Evolutionary conservation across 106 monocot genomes (phyloP).

Genomic region (Posidonia australis): DNA sequence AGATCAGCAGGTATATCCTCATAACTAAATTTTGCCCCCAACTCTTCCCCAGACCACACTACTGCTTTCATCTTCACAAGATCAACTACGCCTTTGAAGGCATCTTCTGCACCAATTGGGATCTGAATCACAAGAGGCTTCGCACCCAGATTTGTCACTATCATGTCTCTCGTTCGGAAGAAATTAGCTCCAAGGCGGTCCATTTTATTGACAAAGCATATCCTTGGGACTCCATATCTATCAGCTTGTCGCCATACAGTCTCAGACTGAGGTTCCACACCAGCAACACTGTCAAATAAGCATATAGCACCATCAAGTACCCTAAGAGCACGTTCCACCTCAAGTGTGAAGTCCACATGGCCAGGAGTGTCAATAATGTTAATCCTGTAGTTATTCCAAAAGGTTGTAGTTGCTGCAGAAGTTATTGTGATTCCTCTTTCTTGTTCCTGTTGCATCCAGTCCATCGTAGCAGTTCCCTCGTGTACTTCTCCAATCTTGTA

Average conservation of each 20-base stretch:
- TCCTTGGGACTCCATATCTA: conserved; percentile 91
- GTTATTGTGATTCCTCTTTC: conserved; percentile 98
- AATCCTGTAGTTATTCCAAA: conserved; percentile 90
- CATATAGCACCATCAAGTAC: conserved; percentile 98
- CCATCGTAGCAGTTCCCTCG: conserved; percentile 99
- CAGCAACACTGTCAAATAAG: conserved; percentile 93
- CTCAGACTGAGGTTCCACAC: conserved; percentile 97
- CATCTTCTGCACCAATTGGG: conserved; percentile 89
- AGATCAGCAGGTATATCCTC: conserved; percentile 78
- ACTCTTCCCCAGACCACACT: conserved; percentile 82
- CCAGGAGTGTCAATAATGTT: conserved; percentile 99
- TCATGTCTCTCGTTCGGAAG: conserved; percentile 95
- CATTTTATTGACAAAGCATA: conserved; percentile 99
- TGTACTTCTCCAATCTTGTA: conserved; percentile 99
- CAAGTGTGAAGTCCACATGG: conserved; percentile 95
- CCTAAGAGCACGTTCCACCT: conserved; percentile 90
- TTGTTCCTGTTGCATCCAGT: conserved; percentile 99
- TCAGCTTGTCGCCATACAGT: conserved; percentile 99
- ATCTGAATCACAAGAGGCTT: conserved; percentile 82
- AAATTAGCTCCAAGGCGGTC: conserved; percentile 94
- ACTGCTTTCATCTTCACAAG: conserved; percentile 84
- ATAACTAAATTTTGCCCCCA: conserved; percentile 82
- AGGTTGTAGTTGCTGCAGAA: conserved; percentile 94
- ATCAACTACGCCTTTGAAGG: conserved; percentile 78
- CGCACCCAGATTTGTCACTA: conserved; percentile 77